Base-by-base conservation (phyloP, 2,329 filamentous ascomycete species). In the Ophiostoma perfectum region DNA sequence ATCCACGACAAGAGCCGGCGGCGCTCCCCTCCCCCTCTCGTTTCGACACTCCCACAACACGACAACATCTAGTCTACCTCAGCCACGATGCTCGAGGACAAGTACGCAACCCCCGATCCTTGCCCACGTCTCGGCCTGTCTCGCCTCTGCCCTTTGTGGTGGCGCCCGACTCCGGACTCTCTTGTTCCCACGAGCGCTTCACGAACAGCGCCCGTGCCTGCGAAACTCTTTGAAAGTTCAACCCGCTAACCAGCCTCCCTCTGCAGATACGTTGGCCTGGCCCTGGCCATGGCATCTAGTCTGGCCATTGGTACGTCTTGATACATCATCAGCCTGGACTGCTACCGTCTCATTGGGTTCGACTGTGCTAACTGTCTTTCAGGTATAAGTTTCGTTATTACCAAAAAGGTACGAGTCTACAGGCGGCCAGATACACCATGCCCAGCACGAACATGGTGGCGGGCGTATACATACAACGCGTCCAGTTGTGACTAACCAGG, bases 351-450 rank as follows among this genome's bases (percentile, higher is more conserved):
- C 6, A 6, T 14, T 7, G 11, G n/a, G 16, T 18, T 47, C 14
- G 2, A 18, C 47, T 3, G 47, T 41, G 42, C 72, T 72, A 68
- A 70, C 69, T n/a, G 5, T 41, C 11, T 66, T 58, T 70, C 74
- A 95, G 92, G 93, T 76, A 93, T 92, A 66, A 97, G 93, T 85
- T 99, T 99, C 79, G 94, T 99, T 74, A 97, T 99, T 75, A 99
- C 96, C 64, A 99, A 99, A 82, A 98, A 97, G 86, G 91, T 95
- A 81, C 78, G 80, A 49, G 5, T 49, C 11, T n/a, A 49, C 42
- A 27, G 27, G 4, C 27, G 42, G 1, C 18, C 44, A 5, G 16
- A 16, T 7, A 62, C 14, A 9, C 66, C 52, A 11, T 52, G 52
- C 16, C 18, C 52, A 18, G 6, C 52, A 8, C 2, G 6, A 64